Percentiles rank a stretch among this genome's conserved stretches.
Conservation (phyloP, 495 filamentous ascomycete species). For the Melanomma pulvis-pyrius region DNA sequence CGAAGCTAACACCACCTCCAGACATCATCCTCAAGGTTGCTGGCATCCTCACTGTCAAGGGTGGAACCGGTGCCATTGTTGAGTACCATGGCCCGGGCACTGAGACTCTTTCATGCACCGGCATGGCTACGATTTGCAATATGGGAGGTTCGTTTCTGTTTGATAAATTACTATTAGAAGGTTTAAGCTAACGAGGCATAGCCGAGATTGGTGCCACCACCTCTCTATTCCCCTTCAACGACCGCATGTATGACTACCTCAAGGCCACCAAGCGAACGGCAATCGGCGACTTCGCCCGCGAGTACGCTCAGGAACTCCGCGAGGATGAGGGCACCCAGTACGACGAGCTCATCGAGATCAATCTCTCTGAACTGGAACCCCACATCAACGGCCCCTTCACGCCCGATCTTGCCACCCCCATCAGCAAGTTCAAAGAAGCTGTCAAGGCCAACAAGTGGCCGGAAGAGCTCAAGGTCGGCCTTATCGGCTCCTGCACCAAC, state of each 20-base stretch:
- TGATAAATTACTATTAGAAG: background rate
- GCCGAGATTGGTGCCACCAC: constrained; percentile 97
- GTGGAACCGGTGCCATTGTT: constrained; percentile 94
- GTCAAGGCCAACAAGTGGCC: constrained; percentile 95
- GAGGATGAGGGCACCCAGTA: constrained; percentile 95
- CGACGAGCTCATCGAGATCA: constrained; percentile 94
- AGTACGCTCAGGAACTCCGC: constrained; percentile 81
- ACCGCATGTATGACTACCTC: constrained; percentile 96
- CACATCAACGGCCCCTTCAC: constrained; percentile 99
- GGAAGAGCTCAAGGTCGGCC: constrained; percentile 93
- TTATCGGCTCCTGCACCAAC: constrained; percentile 99
- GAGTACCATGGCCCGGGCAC: constrained; percentile 93
- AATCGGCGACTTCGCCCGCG: constrained; percentile 86
- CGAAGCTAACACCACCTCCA: constrained; percentile 42
- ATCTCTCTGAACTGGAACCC: constrained; percentile 91
- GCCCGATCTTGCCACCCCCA: constrained; percentile 96
- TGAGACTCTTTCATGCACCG: constrained; percentile 66
- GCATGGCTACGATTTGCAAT: constrained; percentile 65
- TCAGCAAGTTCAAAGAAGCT: constrained; percentile 95
- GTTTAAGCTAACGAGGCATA: background rate
- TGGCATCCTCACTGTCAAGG: constrained; percentile 95
- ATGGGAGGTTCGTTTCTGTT: constrained; percentile 51
- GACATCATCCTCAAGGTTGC: constrained; percentile 99
- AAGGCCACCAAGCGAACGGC: constrained; percentile 85
- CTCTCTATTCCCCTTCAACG: constrained; percentile 98